phyloP scores from a whole-genome alignment of 164 flowering plant genomes.

The Malania oleifera region DNA sequence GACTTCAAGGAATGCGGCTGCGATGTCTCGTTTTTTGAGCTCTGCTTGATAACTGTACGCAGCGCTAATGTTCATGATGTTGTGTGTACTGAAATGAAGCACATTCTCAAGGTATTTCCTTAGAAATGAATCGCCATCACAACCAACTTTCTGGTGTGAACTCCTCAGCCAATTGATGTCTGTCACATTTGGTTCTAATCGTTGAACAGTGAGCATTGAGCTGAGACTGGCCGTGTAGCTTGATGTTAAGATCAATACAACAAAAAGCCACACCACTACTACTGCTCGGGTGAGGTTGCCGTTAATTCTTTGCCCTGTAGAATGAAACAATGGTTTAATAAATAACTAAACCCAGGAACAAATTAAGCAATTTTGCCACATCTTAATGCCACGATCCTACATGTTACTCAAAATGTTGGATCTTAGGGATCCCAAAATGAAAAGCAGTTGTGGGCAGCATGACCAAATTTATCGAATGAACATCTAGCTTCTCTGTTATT shows the following conservation, averaged over 20 bases:
- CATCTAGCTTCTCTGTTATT: too few relatives aligned
- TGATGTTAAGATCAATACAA: slow-evolving; percentile 17
- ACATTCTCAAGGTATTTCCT: slow-evolving; percentile 25
- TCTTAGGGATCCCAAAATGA: too few relatives aligned
- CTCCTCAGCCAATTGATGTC: slow-evolving; percentile 23
- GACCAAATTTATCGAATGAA: too few relatives aligned
- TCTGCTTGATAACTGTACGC: slow-evolving; percentile 15
- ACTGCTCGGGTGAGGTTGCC: slow-evolving; percentile 18
- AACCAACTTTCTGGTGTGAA: slow-evolving; percentile 30
- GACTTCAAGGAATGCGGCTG: slow-evolving; percentile 39
- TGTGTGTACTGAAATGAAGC: slow-evolving; percentile 17
- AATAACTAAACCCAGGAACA: too few relatives aligned
- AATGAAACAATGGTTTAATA: neutral
- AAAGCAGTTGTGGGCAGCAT: too few relatives aligned
- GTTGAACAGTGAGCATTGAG: slow-evolving; percentile 48
- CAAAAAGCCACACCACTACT: slow-evolving; percentile 25
- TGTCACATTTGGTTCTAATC: slow-evolving; percentile 28
- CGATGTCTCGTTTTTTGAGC: slow-evolving; percentile 23
- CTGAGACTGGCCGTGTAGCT: slow-evolving; percentile 30
- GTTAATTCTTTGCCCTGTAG: neutral
- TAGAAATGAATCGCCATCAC: slow-evolving; percentile 40
- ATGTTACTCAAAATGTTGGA: too few relatives aligned
- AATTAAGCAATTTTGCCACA: too few relatives aligned
- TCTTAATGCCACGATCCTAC: too few relatives aligned
- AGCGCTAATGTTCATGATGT: slow-evolving; percentile 20